Evolutionary conservation across 2,329 filamentous ascomycete species (phyloP).

Genomic region (Cladorrhinum sp.): DNA sequence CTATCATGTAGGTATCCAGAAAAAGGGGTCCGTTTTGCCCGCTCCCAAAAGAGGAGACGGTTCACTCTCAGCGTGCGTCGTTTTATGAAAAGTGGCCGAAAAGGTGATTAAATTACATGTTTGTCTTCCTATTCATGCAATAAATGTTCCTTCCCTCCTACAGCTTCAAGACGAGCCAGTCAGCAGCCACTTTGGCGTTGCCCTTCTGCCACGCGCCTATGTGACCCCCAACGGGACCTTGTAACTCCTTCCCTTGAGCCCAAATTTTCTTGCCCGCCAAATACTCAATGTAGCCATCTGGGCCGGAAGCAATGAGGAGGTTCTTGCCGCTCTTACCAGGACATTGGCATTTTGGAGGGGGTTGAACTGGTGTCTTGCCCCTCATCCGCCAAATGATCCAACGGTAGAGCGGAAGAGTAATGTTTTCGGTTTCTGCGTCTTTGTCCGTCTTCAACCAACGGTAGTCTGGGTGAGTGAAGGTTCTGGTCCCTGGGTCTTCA

Average conservation of each 20-base stretch:
- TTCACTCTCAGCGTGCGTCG: too few relatives aligned
- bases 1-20: too few relatives aligned
- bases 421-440: conserved; percentile 10
- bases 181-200: conserved; percentile 35
- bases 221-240: conserved; percentile 71
- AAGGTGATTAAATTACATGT: too few relatives aligned
- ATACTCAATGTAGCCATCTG: conserved; percentile 80
- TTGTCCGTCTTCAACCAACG: too few relatives aligned
- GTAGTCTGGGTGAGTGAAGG: too few relatives aligned
- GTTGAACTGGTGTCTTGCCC: conserved; percentile 27
- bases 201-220: conserved; percentile 59
- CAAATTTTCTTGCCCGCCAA: conserved; percentile 80
- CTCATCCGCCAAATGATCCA: not conserved
- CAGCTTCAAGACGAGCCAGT: conserved; percentile 54
- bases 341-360: conserved; percentile 20
- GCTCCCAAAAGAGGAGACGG: too few relatives aligned
- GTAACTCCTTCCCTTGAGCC: conserved; percentile 67
- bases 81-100: too few relatives aligned
- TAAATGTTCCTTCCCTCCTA: conserved; percentile 27
- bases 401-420: not conserved
- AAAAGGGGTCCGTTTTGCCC: too few relatives aligned
- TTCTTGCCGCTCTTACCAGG: conserved; percentile 45
- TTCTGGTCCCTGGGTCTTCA: conserved; percentile 12
- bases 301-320: conserved; percentile 81
- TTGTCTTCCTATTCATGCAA: too few relatives aligned